Evolutionary conservation across 2,329 filamentous ascomycete genomes (phyloP).

Genomic region (Pseudonectria foliicola): DNA sequence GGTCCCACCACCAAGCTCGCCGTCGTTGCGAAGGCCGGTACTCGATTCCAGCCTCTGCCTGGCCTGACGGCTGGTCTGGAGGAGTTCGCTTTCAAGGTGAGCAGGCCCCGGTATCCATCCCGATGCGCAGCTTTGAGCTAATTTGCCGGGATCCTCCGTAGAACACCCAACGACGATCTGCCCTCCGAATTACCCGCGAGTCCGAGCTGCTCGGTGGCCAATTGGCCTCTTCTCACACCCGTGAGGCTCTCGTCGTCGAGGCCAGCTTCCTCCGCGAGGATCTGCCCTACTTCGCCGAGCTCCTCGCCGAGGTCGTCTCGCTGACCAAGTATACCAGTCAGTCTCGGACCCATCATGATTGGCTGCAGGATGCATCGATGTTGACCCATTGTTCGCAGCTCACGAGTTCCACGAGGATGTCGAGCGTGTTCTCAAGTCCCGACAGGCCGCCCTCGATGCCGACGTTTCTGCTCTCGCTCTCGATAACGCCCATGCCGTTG

Average conservation of each 20-base stretch:
- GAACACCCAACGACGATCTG: slow-evolving; percentile 83
- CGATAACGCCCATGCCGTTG: slow-evolving; percentile 77
- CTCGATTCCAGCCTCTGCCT: slow-evolving; percentile 82
- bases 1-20: slow-evolving; percentile 87
- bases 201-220: slow-evolving; percentile 90
- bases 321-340: slow-evolving; percentile 78
- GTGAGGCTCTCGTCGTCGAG: slow-evolving; percentile 86
- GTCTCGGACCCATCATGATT: slow-evolving; percentile 21
- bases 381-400: slow-evolving; percentile 42
- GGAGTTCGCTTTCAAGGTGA: slow-evolving; percentile 95
- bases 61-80: slow-evolving; percentile 85
- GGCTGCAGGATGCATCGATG: not conserved
- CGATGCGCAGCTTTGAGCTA: slow-evolving; percentile 33
- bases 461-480: slow-evolving; percentile 62
- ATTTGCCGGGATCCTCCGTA: slow-evolving; percentile 39
- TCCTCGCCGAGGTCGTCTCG: slow-evolving; percentile 84
- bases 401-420: slow-evolving; percentile 90
- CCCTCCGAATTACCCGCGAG: slow-evolving; percentile 89
- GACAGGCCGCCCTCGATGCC: slow-evolving; percentile 65
- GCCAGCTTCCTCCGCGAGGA: slow-evolving; percentile 94
- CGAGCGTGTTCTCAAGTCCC: slow-evolving; percentile 64
- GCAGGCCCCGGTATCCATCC: slow-evolving; percentile 5
- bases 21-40: slow-evolving; percentile 88
- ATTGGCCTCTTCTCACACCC: slow-evolving; percentile 80
- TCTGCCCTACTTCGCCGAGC: slow-evolving; percentile 94